These are phyloP conservation scores for Myxozyma monticola DNA, from an alignment of 805 yeast species.

Conservation along the genomic window DNA sequence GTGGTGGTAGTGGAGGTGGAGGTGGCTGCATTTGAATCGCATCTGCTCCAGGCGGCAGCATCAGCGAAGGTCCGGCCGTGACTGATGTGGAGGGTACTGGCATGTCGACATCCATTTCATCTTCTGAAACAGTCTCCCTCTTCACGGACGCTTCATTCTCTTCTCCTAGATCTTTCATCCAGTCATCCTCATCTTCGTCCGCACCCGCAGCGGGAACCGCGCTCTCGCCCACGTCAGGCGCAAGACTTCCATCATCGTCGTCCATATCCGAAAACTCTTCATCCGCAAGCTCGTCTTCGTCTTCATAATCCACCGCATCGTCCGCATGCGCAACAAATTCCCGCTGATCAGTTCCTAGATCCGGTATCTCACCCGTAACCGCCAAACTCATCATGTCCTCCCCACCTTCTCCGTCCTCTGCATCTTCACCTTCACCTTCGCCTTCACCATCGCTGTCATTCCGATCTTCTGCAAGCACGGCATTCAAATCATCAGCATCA, in stretches of 20 bases:
- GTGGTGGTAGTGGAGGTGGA: neutral
- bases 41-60: neutral
- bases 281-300: constrained; percentile 91
- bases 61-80: constrained; percentile 36
- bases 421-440: neutral
- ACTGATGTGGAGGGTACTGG: constrained; percentile 1
- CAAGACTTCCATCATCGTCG: constrained; percentile 28
- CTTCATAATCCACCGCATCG: constrained; percentile 92
- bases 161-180: constrained; percentile 25
- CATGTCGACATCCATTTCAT: neutral
- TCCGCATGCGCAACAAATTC: constrained; percentile 61
- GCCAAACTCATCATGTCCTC: constrained; percentile 13
- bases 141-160: neutral
- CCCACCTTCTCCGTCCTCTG: constrained; percentile 3
- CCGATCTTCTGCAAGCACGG: constrained; percentile 2
- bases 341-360: constrained; percentile 1
- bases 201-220: constrained; percentile 21
- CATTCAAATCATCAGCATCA: constrained; percentile 17
- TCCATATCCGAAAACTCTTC: constrained; percentile 53
- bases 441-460: constrained; percentile 1
- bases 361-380: constrained; percentile 11
- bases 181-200: constrained; percentile 45
- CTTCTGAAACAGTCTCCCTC: neutral
- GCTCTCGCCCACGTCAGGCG: constrained; percentile 32
- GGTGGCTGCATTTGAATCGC: neutral